Evolutionary conservation across 768 basidiomycete species (phyloP), one percentile per base, ranked within the genome.

Genomic region (Pulveroboletus sp.): DNA sequence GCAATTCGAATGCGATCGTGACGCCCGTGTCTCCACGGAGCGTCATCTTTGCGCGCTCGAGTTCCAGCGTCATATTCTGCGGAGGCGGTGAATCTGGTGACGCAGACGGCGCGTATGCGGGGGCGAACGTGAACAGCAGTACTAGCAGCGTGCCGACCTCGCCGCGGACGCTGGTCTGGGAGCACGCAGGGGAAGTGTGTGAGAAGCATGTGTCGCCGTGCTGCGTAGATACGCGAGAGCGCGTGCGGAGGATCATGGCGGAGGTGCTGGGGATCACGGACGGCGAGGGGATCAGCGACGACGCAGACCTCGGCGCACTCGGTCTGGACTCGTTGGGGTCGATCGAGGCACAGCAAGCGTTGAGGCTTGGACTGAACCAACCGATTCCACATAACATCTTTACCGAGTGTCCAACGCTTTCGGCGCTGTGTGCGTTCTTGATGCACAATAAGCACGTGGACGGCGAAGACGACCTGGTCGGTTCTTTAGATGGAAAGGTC

Each of bases 321-420:
- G 84, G 85, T 3, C 64, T 86, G 18, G 83, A 86, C 56, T 86
- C 84, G 1, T 63, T 88, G 46, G 76, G 77, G 18, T 78, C 80
- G 1, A 82, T 86, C 49, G 86, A 88, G 56, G 75, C 75, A 31
- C 69, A 77, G 7, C 74, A 81, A 36, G 69, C 69, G 1, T 57
- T 86, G 36, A 69, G 70, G 51, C 63, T 65, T 5, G 70, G 73
- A 42, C 71, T 75, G 44, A 64, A 68, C 17, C 50, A 76, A 30
- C 61, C 70, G 4, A 57, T 85, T 9, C 76, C 83, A 1, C 59
- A 61, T 5, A 58, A 75, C 44, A 57, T 83, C 24, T 76, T 85
- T 48, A 46, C 51, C 4, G 60, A 55, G 1, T 68, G 70, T 55
- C 61, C 66, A 1, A 83, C 77, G 5, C 57, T 77, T 12, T 42